Evolutionary conservation across 2,329 filamentous ascomycete species (phyloP), one percentile per base, ranked within the genome.

Genomic region (Curvularia sp.): DNA sequence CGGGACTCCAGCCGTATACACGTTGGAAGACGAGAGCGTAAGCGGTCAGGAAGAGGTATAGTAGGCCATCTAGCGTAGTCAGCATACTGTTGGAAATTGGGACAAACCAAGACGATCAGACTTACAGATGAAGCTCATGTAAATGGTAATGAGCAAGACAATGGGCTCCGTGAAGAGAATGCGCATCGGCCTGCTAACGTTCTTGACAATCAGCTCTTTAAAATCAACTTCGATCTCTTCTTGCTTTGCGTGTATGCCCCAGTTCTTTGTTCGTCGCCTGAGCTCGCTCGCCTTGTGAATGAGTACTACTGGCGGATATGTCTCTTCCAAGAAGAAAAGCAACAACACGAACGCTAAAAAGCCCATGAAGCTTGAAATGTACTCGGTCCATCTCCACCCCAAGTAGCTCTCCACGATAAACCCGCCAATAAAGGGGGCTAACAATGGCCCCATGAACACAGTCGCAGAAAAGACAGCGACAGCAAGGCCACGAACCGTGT

Each of bases 31-130:
- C 89, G 43, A 95, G 85, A 0, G 90, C 89, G 68, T 96, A 96
- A 1, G 92, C 90, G 0, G 91, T 93, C 51, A 97, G 82, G 80
- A 95, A 64, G 25, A 94, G 87, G 71, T 95, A 96, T 1, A 96
- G 85, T 0, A 95, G 81, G 5, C 84, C 89, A 70, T 93, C 93
- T 74, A 90, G 15, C 2, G 30, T 1, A n/a, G 46, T 69, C 53
- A 63, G 53, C 21, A 21, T 19, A 23, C 10, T 28, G 6, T 15
- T 30, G 4, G 10, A 19, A 6, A 23, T 23, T 13, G 1, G 21
- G 5, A 2, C 5, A 18, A 8, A 10, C 19, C 48, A 43, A 25
- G 19, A 19, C 2, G 30, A 10, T 38, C 8, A 28, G 15, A 64
- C 59, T 59, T 74, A 66, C 74, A 78, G 30, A 77, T 74, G 50